Percentiles rank a stretch among this genome's conserved stretches.
Conservation (phyloP, 441 rosid genomes). For the Cnidoscolus chayamansa region DNA sequence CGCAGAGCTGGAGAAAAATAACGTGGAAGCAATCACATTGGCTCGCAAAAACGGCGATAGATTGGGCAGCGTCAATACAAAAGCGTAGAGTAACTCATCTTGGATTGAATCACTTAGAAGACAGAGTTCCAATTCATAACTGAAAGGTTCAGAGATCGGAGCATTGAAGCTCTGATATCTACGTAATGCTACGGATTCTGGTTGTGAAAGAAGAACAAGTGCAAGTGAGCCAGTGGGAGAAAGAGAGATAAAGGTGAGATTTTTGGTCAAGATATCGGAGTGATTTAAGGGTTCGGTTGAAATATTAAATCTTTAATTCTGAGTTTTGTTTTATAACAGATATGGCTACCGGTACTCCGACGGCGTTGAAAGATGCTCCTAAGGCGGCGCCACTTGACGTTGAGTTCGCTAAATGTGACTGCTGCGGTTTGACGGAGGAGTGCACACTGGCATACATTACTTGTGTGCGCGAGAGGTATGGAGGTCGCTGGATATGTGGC, state of each 20-base stretch:
- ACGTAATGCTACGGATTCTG: not conserved
- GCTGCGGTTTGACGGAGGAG: slow-evolving; percentile 54
- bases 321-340: not conserved
- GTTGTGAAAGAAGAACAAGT: slow-evolving; percentile 14
- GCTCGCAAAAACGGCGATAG: not conserved
- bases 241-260: slow-evolving; percentile 21
- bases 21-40: slow-evolving; percentile 14
- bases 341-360: not conserved
- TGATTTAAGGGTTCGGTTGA: not conserved
- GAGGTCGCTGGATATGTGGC: slow-evolving; percentile 50
- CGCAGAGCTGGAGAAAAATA: not conserved
- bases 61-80: slow-evolving; percentile 4
- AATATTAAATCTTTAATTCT: no score
- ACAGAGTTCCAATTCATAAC: not conserved
- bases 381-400: not conserved
- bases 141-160: not conserved
- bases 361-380: no score
- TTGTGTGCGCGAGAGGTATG: slow-evolving; percentile 31
- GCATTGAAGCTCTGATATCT: no score
- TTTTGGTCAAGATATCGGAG: no score
- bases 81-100: no score
- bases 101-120: not conserved
- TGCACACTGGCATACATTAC: slow-evolving; percentile 44
- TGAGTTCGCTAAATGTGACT: slow-evolving; percentile 41
- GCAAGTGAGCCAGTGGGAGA: slow-evolving; percentile 33